Conservation (phyloP, 208 protist genomes). For the Leishmania braziliensis region DNA sequence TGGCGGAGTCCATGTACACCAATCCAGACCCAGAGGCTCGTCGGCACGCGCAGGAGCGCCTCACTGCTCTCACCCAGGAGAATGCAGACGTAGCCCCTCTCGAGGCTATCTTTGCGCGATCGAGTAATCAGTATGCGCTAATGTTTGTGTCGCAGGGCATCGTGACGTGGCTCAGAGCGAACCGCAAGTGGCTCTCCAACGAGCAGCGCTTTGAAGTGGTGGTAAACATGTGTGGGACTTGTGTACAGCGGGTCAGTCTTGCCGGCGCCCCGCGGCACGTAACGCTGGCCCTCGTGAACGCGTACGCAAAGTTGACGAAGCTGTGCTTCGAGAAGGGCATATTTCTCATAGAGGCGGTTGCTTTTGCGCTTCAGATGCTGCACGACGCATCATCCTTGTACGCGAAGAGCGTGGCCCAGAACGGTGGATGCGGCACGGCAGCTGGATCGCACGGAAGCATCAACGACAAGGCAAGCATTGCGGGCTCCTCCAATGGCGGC, state of each 20-base stretch:
- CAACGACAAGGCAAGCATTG: neutral
- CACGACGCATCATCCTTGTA: conserved; percentile 26
- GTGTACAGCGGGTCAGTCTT: conserved; percentile 58
- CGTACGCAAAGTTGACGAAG: conserved; percentile 72
- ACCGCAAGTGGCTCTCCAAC: conserved; percentile 51
- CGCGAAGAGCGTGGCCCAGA: conserved; percentile 21
- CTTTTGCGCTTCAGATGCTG: conserved; percentile 58
- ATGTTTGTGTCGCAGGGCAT: conserved; percentile 73
- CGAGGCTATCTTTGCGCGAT: conserved; percentile 58
- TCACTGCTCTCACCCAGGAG: conserved; percentile 57
- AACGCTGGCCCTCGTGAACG: conserved; percentile 47
- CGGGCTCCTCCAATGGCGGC: neutral
- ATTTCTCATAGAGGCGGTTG: conserved; percentile 47
- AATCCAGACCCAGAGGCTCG: conserved; percentile 49
- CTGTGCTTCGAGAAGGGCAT: conserved; percentile 69
- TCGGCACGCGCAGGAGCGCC: conserved; percentile 45
- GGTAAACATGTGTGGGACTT: conserved; percentile 62
- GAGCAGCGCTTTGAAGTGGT: conserved; percentile 46
- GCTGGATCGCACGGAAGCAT: neutral
- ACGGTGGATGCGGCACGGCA: conserved; percentile 30
- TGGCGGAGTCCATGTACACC: conserved; percentile 75
- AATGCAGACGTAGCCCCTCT: conserved; percentile 46
- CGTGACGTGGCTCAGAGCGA: conserved; percentile 70
- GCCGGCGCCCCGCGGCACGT: conserved; percentile 70
- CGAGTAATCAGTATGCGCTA: conserved; percentile 77